These are phyloP conservation scores for Tetrahymena borealis DNA, from an alignment of 73 alveolate genomes.

Conservation along the genomic window DNA sequence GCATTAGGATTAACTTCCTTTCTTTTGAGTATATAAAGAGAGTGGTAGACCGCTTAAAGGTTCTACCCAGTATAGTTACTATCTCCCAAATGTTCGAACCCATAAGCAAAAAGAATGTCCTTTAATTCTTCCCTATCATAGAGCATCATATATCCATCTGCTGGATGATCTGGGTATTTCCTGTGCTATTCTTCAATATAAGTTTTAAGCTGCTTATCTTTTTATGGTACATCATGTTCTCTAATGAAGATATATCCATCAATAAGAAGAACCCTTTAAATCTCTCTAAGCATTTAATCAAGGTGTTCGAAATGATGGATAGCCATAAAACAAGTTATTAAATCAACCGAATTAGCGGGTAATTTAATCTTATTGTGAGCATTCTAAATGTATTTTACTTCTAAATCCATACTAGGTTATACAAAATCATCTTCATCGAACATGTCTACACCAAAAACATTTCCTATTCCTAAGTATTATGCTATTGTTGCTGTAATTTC, in stretches of 20 bases:
- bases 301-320: not conserved
- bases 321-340: not conserved
- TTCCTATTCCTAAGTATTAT: not conserved
- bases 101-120: not conserved
- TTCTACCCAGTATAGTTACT: not conserved
- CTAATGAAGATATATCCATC: not conserved
- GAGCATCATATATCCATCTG: not conserved
- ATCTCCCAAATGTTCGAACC: not conserved
- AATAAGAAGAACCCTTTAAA: not conserved
- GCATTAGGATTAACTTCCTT: not conserved
- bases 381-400: not conserved
- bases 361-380: not conserved
- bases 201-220: not conserved
- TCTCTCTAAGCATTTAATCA: not conserved
- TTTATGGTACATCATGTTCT: not conserved
- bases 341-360: not conserved
- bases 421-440: not conserved
- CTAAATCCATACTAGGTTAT: not conserved
- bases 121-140: not conserved
- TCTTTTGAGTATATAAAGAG: not conserved
- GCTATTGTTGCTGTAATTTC: not conserved
- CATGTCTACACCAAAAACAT: not conserved
- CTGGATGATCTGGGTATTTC: not conserved
- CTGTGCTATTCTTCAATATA: not conserved
- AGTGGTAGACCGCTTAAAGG: not conserved